A percentile compares a stretch with the other conserved stretches of the same genome.
Conservation (phyloP, 2,329 filamentous ascomycete genomes). For the Pseudogymnoascus sp. region DNA sequence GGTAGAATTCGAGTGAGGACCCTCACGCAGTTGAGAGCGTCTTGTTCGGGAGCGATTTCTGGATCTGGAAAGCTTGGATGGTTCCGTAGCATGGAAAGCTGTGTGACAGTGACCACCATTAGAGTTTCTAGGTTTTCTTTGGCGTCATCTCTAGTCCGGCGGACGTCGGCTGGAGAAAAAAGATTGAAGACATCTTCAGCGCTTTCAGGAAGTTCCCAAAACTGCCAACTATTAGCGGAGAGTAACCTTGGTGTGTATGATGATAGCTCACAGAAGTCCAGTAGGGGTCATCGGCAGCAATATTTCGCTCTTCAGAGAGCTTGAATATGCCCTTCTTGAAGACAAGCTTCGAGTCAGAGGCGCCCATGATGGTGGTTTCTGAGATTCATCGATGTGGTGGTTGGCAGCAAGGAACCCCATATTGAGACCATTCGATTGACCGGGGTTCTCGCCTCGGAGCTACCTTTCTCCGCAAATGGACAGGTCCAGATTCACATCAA, state of each 20-base stretch:
- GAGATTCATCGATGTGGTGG: slow-evolving; percentile 7
- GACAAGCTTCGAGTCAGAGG: slow-evolving; percentile 95
- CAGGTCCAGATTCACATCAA: slow-evolving; percentile 5
- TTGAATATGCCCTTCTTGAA: slow-evolving; percentile 98
- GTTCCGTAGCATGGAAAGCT: slow-evolving; percentile 74
- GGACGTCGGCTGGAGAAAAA: slow-evolving; percentile 83
- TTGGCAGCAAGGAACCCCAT: background rate
- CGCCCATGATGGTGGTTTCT: slow-evolving; percentile 62
- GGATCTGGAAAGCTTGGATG: slow-evolving; percentile 86
- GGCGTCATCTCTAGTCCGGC: slow-evolving; percentile 77
- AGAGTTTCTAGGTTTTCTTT: slow-evolving; percentile 87
- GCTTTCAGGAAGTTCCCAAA: slow-evolving; percentile 95
- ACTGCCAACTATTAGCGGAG: slow-evolving; percentile 45
- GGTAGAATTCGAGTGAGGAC: slow-evolving; percentile 85
- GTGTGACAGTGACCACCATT: slow-evolving; percentile 74
- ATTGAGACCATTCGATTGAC: slow-evolving; percentile 8
- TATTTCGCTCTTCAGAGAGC: slow-evolving; percentile 84
- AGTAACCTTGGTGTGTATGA: slow-evolving; percentile 22
- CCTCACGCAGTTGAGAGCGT: slow-evolving; percentile 92
- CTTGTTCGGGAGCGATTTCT: slow-evolving; percentile 73
- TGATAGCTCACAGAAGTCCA: slow-evolving; percentile 71
- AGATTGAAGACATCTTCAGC: slow-evolving; percentile 95
- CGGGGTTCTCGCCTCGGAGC: slow-evolving; percentile 6
- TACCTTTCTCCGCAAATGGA: slow-evolving; percentile 6
- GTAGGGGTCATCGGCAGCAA: slow-evolving; percentile 81